Evolutionary conservation across 805 yeast genomes (phyloP).

Genomic region (Candida silvicultrix): DNA sequence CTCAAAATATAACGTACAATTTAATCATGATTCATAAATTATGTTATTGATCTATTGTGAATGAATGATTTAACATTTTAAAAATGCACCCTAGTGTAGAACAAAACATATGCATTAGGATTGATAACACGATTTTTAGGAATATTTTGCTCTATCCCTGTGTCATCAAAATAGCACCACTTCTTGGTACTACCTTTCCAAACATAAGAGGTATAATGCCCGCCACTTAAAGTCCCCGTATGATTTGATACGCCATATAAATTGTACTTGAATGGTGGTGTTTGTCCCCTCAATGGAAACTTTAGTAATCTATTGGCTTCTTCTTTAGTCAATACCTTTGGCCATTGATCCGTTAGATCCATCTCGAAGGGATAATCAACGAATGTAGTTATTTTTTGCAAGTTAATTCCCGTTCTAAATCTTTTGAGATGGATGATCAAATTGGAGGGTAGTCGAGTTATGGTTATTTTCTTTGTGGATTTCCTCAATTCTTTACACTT

Average conservation of each 20-base stretch:
- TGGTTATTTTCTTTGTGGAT: conserved; percentile 62
- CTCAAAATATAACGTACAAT: too few species aligned
- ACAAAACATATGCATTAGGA: conserved; percentile 76
- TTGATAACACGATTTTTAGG: conserved; percentile 51
- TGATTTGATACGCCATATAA: conserved; percentile 82
- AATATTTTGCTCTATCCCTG: conserved; percentile 51
- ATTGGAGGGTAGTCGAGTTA: conserved; percentile 73
- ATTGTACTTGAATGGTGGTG: conserved; percentile 72
- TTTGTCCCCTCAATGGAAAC: conserved; percentile 66
- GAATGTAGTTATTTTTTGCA: conserved; percentile 34
- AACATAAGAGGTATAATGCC: conserved; percentile 84
- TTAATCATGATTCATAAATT: too few species aligned
- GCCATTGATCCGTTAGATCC: conserved; percentile 73
- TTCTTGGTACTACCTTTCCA: conserved; percentile 43
- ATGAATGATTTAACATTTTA: too few species aligned
- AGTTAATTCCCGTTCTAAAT: conserved; percentile 45
- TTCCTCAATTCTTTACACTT: conserved; percentile 55
- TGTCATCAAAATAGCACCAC: conserved; percentile 85
- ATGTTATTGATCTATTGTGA: too few species aligned
- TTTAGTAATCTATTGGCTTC: conserved; percentile 39
- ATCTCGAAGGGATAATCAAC: conserved; percentile 63
- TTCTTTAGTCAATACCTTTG: conserved; percentile 32
- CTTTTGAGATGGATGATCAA: conserved; percentile 82
- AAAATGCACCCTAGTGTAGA: conserved; percentile 44
- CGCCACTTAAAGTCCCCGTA: conserved; percentile 74